Evolutionary conservation across 495 filamentous ascomycete genomes (phyloP), one percentile per base, ranked within the genome.

Genomic region (Hyaloscypha finlandica): DNA sequence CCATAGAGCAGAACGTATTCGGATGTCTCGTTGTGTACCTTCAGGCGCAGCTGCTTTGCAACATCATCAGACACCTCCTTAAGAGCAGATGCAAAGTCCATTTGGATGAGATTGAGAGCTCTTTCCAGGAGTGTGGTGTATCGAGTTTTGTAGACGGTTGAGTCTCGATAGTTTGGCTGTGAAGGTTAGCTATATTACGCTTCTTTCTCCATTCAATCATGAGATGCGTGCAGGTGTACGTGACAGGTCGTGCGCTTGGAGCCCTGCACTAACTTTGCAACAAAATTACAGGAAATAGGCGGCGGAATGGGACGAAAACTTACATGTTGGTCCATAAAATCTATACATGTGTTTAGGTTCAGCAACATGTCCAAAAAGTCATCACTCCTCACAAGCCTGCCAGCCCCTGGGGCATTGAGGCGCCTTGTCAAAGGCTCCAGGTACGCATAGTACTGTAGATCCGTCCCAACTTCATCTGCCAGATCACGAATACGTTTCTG

Each of bases 331-430:
- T 89, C 84, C 93, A 97, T 96, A 70, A 96, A 97, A 57, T 87
- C 91, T 70, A 99, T 83, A 75, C 95, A 98, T 58, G 88, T 85
- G 75, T 98, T 93, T 16, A 99, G 79, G 63, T 89, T 94, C 32
- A 84, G 80, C 30, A 98, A 78, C 83, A 97, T 94, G 65, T 96
- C 91, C 11, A 86, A 89, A 73, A 94, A 98, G 63, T 88, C 90
- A 70, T 88, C 86, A 66, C 87, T 89, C 60, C 92, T 89, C 48
- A 94, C 93, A 53, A 92, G 84, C 69, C 88, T 93, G 35, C 89
- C 87, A 25, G 93, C 92, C 16, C 93, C 93, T 9, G 96, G 95
- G 29, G 93, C 93, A 81, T 97, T 97, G 52, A 99, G 86, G 32
- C 90, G 85, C 60, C 92, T 85, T 12, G 93, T 97, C 58, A 94